Base-by-base conservation (phyloP, 2,329 filamentous ascomycete genomes). In the Ilyonectria sp. region DNA sequence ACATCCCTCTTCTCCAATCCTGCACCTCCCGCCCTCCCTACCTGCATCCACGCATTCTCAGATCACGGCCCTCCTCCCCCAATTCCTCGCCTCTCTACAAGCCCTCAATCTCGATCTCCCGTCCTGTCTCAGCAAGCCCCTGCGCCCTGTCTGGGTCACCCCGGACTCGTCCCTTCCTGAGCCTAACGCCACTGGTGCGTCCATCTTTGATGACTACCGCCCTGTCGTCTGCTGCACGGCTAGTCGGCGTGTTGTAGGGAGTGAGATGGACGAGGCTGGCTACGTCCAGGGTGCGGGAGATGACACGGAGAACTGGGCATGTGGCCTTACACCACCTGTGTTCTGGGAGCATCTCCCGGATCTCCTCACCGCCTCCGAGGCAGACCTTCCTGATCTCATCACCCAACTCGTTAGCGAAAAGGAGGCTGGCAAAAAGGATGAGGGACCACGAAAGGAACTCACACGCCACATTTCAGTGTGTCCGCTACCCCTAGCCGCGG, bases 271-370 rank as follows among this genome's bases (percentile, higher is more conserved):
- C 2, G 92, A 91, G 23, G 89, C 87, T 0, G 78, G 81, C 4
- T 99, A 99, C 77, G 92, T 99, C 66, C 96, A 98, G 81, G 96
- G 96, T 57, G 95, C 95, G 1, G 96, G 93, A 2, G 96, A 99
- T 79, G 96, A 99, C 79, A 94, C 93, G 13, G 96, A 99, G 84
- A 94, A 93, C 73, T 99, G 96, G 96, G 92, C 94, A 1, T 83
- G 88, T 60, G 94, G 94, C 0, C 86, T 98, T 17, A 96, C 93
- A 0, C 90, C 95, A 0, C 79, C 83, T 0, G 70, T 95, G 0
- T 99, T 97, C 81, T 99, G 96, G 96, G 80, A 80, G 2, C 85
- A 97, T 73, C 84, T 83, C 47, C 83, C 88, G 0, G 44, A 77
- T 6, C 83, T 98, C 11, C 82, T 97, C 21, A 79, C 79, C 0